These are phyloP conservation scores for Fusarium sp. DNA, from an alignment of 2,329 filamentous ascomycete genomes.

Conservation along the genomic window DNA sequence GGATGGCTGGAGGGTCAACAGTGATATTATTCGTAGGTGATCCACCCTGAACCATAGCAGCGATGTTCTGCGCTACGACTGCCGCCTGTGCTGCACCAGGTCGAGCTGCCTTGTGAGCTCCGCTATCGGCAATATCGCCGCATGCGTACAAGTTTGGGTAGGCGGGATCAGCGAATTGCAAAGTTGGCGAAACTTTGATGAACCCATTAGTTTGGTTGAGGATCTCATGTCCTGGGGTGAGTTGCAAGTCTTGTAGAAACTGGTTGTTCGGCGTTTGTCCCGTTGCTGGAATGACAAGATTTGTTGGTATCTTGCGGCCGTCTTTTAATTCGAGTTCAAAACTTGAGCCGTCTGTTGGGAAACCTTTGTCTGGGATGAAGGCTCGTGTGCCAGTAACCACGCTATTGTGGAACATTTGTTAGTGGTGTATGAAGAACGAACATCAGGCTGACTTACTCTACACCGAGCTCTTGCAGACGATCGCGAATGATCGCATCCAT, in stretches of 20 bases:
- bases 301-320: slow-evolving; percentile 33
- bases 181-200: slow-evolving; percentile 32
- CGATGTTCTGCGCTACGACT: slow-evolving; percentile 41
- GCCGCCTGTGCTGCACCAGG: slow-evolving; percentile 36
- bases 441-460: slow-evolving; percentile 15
- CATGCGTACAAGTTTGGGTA: slow-evolving; percentile 42
- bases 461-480: slow-evolving; percentile 36
- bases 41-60: slow-evolving; percentile 33
- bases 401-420: neutral
- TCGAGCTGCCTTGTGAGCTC: slow-evolving; percentile 41
- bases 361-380: slow-evolving; percentile 32
- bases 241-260: slow-evolving; percentile 30
- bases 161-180: slow-evolving; percentile 40
- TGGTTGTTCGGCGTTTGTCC: slow-evolving; percentile 45
- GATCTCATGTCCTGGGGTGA: slow-evolving; percentile 7
- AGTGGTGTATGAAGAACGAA: fast-evolving
- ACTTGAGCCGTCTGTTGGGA: slow-evolving; percentile 32
- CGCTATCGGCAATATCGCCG: slow-evolving; percentile 44
- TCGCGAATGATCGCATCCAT: slow-evolving; percentile 40
- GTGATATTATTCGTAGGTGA: slow-evolving; percentile 21
- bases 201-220: slow-evolving; percentile 40
- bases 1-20: slow-evolving; percentile 38
- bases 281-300: slow-evolving; percentile 41
- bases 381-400: slow-evolving; percentile 40
- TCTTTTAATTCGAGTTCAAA: slow-evolving; percentile 41